Percentiles rank a stretch among this genome's conserved stretches.
Evolutionary conservation across 345 rosid genomes (phyloP).

Genomic region (Noccaea caerulescens): DNA sequence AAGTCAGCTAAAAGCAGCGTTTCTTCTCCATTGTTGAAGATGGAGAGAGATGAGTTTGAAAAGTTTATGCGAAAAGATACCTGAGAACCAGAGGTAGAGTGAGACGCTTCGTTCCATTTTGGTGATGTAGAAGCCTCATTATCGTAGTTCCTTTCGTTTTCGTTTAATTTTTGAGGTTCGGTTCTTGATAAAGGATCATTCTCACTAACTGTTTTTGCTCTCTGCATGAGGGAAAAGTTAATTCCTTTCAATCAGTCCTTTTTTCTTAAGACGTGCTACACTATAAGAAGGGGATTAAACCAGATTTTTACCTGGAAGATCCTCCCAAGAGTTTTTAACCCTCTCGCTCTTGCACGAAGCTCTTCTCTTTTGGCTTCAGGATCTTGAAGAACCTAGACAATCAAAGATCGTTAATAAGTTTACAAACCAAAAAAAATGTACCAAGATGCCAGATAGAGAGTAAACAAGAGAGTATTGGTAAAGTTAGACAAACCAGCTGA

Average conservation of each 20-base stretch:
- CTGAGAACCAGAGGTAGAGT: constrained; percentile 54
- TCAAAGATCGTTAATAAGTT: constrained; percentile 32
- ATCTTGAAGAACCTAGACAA: constrained; percentile 91
- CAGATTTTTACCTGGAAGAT: constrained; percentile 74
- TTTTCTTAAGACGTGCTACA: neutral
- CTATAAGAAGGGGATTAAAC: neutral
- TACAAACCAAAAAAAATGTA: constrained; percentile 34
- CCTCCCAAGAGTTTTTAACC: constrained; percentile 89
- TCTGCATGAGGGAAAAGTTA: constrained; percentile 49
- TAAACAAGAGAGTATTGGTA: constrained; percentile 33
- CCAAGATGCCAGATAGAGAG: constrained; percentile 13
- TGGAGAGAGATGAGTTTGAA: constrained; percentile 5
- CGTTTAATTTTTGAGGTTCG: constrained; percentile 55
- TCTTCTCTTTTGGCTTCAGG: constrained; percentile 80
- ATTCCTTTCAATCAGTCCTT: neutral
- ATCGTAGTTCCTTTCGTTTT: constrained; percentile 50
- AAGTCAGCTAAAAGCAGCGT: constrained; percentile 17
- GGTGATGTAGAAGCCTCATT: constrained; percentile 56
- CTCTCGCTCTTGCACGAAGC: constrained; percentile 89
- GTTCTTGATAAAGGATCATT: constrained; percentile 48
- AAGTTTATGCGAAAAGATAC: constrained; percentile 46
- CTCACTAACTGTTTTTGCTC: constrained; percentile 69
- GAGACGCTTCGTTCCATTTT: constrained; percentile 53
- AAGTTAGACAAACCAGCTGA: constrained; percentile 82
- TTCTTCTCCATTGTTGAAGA: constrained; percentile 7